Evolutionary conservation across 306 rosid genomes (phyloP).

Genomic region (Citrullus amarus): DNA sequence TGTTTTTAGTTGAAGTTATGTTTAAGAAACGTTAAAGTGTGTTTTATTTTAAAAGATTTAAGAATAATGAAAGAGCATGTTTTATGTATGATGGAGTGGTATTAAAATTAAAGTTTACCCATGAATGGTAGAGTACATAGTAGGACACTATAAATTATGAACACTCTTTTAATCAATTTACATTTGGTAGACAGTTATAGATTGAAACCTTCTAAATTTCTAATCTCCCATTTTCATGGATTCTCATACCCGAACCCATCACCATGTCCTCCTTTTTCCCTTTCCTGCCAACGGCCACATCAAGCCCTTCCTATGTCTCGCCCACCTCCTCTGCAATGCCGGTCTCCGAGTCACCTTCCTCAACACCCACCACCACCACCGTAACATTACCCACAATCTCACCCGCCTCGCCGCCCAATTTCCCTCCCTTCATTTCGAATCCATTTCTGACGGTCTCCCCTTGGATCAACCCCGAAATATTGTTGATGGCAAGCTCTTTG

Average conservation of each 20-base stretch:
- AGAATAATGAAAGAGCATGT: too few relatives aligned
- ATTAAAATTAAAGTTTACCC: too few relatives aligned
- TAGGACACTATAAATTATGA: too few relatives aligned
- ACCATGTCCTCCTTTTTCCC: constrained; percentile 22
- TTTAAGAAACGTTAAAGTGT: too few relatives aligned
- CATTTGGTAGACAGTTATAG: too few relatives aligned
- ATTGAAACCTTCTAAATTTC: too few relatives aligned
- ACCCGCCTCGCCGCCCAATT: constrained; percentile 4
- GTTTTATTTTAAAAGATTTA: too few relatives aligned
- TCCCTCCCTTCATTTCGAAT: constrained; percentile 25
- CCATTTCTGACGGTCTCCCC: constrained; percentile 24
- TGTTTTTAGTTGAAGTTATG: too few relatives aligned
- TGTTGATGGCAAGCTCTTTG: not conserved
- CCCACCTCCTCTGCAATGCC: constrained; percentile 24
- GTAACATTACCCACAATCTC: not conserved
- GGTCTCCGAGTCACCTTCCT: constrained; percentile 32
- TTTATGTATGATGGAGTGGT: too few relatives aligned
- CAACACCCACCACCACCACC: constrained; percentile 27
- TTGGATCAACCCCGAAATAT: not conserved
- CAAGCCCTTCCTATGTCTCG: constrained; percentile 30
- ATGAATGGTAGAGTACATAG: too few relatives aligned
- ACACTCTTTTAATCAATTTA: too few relatives aligned
- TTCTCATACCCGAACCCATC: not conserved
- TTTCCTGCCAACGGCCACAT: constrained; percentile 31
- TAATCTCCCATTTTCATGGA: not conserved